Conservation (phyloP, 78 protist genomes). For the Dictyostelium citrinum region DNA sequence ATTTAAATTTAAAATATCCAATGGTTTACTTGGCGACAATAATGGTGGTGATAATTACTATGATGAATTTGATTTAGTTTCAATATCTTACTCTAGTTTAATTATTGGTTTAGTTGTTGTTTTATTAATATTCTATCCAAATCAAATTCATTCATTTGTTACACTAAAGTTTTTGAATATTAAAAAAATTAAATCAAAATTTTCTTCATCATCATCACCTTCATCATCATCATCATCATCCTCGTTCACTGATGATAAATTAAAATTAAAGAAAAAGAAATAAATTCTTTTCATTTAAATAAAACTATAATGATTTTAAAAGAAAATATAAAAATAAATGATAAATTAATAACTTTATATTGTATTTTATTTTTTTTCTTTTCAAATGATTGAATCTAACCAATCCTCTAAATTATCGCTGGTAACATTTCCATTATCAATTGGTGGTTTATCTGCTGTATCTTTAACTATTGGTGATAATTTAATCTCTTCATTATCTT, state of each 20-base stretch:
- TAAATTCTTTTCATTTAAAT: background rate
- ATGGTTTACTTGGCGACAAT: background rate
- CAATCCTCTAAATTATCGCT: constrained; percentile 46
- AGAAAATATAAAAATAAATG: too few species aligned
- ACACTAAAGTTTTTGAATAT: background rate
- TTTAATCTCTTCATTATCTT: background rate
- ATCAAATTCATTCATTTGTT: background rate
- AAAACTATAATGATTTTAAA: background rate
- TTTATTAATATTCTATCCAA: background rate
- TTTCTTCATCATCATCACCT: background rate
- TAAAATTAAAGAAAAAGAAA: background rate
- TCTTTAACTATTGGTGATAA: background rate
- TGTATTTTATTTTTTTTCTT: background rate
- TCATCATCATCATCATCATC: background rate
- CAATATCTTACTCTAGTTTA: background rate
- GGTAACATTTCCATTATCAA: background rate
- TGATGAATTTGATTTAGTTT: background rate
- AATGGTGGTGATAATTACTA: background rate
- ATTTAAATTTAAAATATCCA: background rate
- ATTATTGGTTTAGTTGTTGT: background rate
- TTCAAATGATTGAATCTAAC: constrained; percentile 50
- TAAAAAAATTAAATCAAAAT: background rate
- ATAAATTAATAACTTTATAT: background rate
- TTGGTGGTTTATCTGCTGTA: background rate
- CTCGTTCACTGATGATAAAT: background rate